Evolutionary conservation across 164 flowering plant genomes (phyloP).

Genomic region (Akebia trifoliata): DNA sequence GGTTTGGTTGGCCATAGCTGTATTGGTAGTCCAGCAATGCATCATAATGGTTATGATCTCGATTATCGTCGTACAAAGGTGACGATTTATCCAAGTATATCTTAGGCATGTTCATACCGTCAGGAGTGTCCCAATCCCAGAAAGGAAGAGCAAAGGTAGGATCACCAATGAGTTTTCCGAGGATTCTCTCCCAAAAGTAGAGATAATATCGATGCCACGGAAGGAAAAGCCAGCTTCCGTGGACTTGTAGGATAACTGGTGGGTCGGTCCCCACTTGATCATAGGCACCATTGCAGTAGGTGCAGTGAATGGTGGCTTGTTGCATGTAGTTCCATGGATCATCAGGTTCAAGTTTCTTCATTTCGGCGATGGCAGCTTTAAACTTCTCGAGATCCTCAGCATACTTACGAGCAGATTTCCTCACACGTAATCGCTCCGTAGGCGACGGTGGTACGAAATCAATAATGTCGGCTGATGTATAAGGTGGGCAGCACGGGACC

Average conservation of each 20-base stretch:
- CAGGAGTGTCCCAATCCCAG: too few species aligned
- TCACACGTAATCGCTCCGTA: slow-evolving; percentile 3
- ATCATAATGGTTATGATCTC: too few species aligned
- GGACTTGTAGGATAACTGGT: background rate
- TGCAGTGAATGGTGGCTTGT: slow-evolving; percentile 15
- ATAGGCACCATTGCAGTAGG: slow-evolving; percentile 12
- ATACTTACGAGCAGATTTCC: slow-evolving; percentile 16
- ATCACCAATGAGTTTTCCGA: too few species aligned
- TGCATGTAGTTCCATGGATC: slow-evolving; percentile 15
- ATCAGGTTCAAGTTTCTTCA: background rate
- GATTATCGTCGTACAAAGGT: too few species aligned
- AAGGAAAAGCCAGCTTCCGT: slow-evolving; percentile 7
- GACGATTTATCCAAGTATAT: too few species aligned
- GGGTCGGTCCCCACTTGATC: background rate
- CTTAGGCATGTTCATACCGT: too few species aligned
- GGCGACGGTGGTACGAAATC: slow-evolving; percentile 8
- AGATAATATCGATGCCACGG: slow-evolving; percentile 8
- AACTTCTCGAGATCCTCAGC: slow-evolving; percentile 8
- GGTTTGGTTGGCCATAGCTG: too few species aligned
- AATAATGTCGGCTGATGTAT: background rate
- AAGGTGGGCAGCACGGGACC: slow-evolving; percentile 15
- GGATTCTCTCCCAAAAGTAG: slow-evolving; percentile 10
- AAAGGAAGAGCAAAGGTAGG: background rate
- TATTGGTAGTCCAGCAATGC: too few species aligned
- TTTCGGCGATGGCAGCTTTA: slow-evolving; percentile 10